Conservation (phyloP, 352 stramenopile species). For the Plasmopara muralis region DNA sequence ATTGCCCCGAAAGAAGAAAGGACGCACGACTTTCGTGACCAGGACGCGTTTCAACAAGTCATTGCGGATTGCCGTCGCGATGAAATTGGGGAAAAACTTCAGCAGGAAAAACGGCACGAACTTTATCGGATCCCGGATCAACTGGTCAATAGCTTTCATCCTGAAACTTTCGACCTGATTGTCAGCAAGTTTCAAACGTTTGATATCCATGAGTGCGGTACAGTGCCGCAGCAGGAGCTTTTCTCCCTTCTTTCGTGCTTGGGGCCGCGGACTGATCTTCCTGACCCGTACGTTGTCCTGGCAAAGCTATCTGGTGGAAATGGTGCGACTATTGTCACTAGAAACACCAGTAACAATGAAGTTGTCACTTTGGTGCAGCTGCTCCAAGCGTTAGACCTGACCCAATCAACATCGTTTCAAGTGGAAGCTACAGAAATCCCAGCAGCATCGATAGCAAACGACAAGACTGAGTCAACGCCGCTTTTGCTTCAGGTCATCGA, state of each 20-base stretch:
- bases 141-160: slow-evolving; percentile 23
- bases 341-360: not conserved
- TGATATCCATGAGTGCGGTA: slow-evolving; percentile 34
- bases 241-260: slow-evolving; percentile 35
- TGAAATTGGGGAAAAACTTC: slow-evolving; percentile 15
- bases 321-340: not conserved
- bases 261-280: slow-evolving; percentile 29
- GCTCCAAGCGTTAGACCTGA: slow-evolving; percentile 21
- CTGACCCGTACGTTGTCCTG: slow-evolving; percentile 38
- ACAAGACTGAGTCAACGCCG: not conserved
- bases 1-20: not conserved
- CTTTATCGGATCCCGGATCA: slow-evolving; percentile 28
- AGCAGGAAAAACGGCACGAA: slow-evolving; percentile 13
- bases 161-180: slow-evolving; percentile 24
- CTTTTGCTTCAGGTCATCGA: no score
- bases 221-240: slow-evolving; percentile 31
- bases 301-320: slow-evolving; percentile 11
- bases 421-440: slow-evolving; percentile 9
- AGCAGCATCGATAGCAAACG: slow-evolving; percentile 1
- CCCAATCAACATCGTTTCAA: slow-evolving; percentile 4
- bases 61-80: slow-evolving; percentile 29
- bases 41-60: slow-evolving; percentile 30
- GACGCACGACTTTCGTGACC: slow-evolving; percentile 21
- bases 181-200: slow-evolving; percentile 37
- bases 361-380: slow-evolving; percentile 23